Evolutionary conservation across 306 rosid species (phyloP), one percentile per base, ranked within the genome.

Genomic region (Psophocarpus tetragonolobus): DNA sequence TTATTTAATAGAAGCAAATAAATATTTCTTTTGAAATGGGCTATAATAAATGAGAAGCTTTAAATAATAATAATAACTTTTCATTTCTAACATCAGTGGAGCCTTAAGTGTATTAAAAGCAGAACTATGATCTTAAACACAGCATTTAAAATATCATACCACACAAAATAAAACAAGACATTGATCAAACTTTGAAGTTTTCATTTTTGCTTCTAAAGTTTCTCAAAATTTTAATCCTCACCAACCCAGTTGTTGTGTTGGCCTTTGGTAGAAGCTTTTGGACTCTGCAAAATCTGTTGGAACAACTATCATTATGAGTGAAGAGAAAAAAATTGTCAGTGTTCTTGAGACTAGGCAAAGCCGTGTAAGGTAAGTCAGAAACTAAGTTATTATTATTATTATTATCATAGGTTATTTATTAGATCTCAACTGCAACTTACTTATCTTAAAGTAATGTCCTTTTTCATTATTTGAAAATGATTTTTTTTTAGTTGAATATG

Each of bases 331-430:
- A 76, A 29, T 24, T 30, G 13, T 48, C 50, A 60, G 20, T 62
- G n/a, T n/a, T n/a, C 71, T 74, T 39, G 51, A 32, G 60, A 64
- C 13, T 67, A n/a, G 42, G 61, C 57, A 58, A 56, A 77, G 71
- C 77, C 89, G 82, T 87, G 66, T 30, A 86, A 81, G 85, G 68
- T 44, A 90, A 82, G 91, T 69, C 14, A 86, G 47, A 17, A 68
- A 47, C 29, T 47, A 48, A 76, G 71, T 33, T 39, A 29, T 38
- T 38, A 38, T n/a, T n/a, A n/a, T 0, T 35, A 1, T 35, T 35
- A 35, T 35, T 35, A 35, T 33, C 36, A 36, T 44, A 1, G 14
- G 7, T 17, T 74, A 47, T 39, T 38, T 6, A 57, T 74, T 29
- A 85, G 75, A 74, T 81, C 83, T 66, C 85, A 87, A 80, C 87